Evolutionary conservation across 1,284 basidiomycete genomes (phyloP).

Genomic region (Rhodotorula sp.): DNA sequence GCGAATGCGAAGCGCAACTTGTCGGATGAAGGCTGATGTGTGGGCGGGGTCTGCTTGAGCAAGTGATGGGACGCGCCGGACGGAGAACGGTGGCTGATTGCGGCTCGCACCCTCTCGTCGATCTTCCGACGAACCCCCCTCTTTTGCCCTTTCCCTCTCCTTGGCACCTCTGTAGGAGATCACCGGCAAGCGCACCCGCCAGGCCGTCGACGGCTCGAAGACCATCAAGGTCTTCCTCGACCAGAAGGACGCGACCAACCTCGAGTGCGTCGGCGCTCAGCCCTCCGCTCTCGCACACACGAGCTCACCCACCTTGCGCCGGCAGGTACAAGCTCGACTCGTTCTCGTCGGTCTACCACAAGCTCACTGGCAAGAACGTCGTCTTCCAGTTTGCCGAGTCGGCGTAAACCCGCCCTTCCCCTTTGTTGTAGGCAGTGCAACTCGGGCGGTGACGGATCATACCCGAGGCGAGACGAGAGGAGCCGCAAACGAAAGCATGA

Average conservation of each 20-base stretch:
- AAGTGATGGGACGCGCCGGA: conserved; percentile 33
- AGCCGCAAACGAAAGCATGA: not conserved
- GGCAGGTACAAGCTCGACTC: conserved; percentile 88
- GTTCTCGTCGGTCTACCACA: conserved; percentile 88
- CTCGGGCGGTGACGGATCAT: no score
- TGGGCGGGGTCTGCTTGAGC: conserved; percentile 22
- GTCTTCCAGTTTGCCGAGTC: conserved; percentile 38
- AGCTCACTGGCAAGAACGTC: conserved; percentile 48
- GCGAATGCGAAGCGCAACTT: no score
- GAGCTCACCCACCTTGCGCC: no score
- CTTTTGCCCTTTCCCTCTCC: not conserved
- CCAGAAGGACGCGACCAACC: conserved; percentile 94
- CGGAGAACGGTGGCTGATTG: conserved; percentile 30
- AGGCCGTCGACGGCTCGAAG: conserved; percentile 86
- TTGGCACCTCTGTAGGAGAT: conserved; percentile 61
- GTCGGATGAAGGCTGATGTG: conserved; percentile 1
- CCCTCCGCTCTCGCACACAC: no score
- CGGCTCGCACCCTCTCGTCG: conserved; percentile 33
- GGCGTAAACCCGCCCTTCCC: conserved; percentile 5
- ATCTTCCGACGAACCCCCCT: not conserved
- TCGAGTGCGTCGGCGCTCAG: conserved; percentile 60
- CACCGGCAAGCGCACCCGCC: conserved; percentile 94
- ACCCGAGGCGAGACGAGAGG: no score
- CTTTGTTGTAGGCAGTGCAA: not conserved
- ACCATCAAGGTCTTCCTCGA: conserved; percentile 95